phyloP scores from a whole-genome alignment of 768 basidiomycete species.

The Amanita subjunquillea region DNA sequence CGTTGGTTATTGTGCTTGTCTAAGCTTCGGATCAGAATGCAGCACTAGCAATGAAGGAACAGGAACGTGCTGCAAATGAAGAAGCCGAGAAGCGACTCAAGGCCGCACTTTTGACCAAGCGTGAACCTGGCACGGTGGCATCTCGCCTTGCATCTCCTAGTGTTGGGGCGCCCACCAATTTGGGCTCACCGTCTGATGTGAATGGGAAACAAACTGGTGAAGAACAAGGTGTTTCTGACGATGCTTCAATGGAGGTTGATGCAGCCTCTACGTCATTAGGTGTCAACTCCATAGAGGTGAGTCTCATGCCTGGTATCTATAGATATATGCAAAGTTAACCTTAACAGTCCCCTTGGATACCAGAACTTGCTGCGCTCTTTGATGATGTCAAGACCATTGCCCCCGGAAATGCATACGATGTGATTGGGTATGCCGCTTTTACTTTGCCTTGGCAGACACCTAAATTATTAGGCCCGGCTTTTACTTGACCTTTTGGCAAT shows the following conservation, averaged over 20 bases:
- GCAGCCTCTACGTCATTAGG: constrained; percentile 15
- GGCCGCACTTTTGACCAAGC: constrained; percentile 68
- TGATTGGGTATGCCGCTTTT: constrained; percentile 53
- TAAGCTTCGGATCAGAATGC: constrained; percentile 29
- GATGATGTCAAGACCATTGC: constrained; percentile 66
- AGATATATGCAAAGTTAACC: background rate
- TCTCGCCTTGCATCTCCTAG: constrained; percentile 62
- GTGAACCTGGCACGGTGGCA: constrained; percentile 41
- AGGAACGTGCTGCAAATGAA: constrained; percentile 58
- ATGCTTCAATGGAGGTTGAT: constrained; percentile 46
- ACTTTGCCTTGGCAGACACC: background rate
- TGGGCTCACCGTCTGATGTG: constrained; percentile 14
- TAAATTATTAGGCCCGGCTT: constrained; percentile 62
- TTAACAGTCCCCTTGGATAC: constrained; percentile 67
- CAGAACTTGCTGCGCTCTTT: constrained; percentile 62
- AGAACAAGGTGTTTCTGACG: constrained; percentile 23
- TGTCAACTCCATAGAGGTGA: constrained; percentile 27
- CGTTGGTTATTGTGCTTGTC: constrained; percentile 1
- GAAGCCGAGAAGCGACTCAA: constrained; percentile 77
- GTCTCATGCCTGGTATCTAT: constrained; percentile 7
- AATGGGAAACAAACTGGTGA: constrained; percentile 17
- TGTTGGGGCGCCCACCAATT: constrained; percentile 16
- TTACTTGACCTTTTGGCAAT: constrained; percentile 95
- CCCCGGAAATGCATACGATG: constrained; percentile 49
- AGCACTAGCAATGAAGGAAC: constrained; percentile 56